Evolutionary conservation across 73 alveolate species (phyloP).

Genomic region (Effrenium voratum): DNA sequence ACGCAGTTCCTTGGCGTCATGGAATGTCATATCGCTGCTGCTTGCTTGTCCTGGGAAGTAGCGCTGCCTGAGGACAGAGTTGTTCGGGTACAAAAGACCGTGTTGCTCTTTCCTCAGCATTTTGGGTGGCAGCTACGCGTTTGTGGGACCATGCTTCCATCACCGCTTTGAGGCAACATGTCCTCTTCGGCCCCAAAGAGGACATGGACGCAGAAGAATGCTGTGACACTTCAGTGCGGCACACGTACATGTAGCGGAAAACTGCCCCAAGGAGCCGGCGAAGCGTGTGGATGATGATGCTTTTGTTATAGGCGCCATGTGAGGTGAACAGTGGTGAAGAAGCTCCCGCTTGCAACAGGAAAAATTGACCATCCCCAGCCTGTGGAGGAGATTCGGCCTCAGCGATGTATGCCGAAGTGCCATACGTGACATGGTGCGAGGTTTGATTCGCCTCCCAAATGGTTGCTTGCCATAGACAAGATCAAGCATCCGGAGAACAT

Average conservation of each 20-base stretch:
- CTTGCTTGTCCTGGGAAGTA: too few relatives aligned
- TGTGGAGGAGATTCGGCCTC: not conserved
- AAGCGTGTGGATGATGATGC: conserved; percentile 10
- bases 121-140: not conserved
- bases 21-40: too few relatives aligned
- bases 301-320: conserved; percentile 6
- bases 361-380: conserved; percentile 20
- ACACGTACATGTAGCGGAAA: not conserved
- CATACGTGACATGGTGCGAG: not conserved
- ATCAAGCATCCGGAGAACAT: conserved; percentile 78
- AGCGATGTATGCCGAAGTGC: not conserved
- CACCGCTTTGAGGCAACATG: conserved; percentile 16
- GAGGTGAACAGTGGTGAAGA: not conserved
- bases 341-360: not conserved
- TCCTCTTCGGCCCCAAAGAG: conserved; percentile 39
- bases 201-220: not conserved
- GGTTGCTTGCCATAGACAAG: conserved; percentile 40
- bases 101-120: not conserved
- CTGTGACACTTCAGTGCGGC: too few relatives aligned
- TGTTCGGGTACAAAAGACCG: conserved; percentile 7
- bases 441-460: conserved; percentile 3
- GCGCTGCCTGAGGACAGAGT: conserved; percentile 22
- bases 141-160: not conserved
- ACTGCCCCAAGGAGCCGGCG: not conserved
- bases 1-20: too few relatives aligned